Conservation (phyloP, 2,329 filamentous ascomycete species). For the Aspergillus bombycis region DNA sequence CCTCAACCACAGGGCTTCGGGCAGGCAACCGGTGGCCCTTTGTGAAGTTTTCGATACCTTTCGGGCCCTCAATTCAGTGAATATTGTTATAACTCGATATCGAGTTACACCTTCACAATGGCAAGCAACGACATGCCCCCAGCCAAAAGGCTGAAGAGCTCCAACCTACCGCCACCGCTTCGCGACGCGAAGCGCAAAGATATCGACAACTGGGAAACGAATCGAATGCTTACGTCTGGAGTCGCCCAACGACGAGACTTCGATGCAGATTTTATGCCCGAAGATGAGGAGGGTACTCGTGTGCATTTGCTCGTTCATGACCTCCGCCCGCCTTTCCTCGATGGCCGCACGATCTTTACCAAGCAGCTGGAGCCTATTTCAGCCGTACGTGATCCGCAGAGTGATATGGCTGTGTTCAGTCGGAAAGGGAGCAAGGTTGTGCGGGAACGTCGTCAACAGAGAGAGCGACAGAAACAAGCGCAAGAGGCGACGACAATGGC, state of each 20-base stretch:
- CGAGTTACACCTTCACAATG: conserved; percentile 28
- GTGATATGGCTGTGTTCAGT: conserved; percentile 98
- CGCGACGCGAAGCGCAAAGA: conserved; percentile 74
- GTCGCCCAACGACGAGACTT: conserved; percentile 88
- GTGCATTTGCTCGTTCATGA: conserved; percentile 93
- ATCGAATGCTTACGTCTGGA: conserved; percentile 95
- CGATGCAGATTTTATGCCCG: conserved; percentile 77
- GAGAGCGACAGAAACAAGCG: conserved; percentile 90
- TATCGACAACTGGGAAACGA: conserved; percentile 97
- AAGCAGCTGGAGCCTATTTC: conserved; percentile 95
- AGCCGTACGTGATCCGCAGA: conserved; percentile 89
- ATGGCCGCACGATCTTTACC: conserved; percentile 93
- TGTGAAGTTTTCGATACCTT: background rate
- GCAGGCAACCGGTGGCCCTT: conserved; percentile 8
- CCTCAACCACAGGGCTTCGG: conserved; percentile 8
- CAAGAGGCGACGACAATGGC: conserved; percentile 93
- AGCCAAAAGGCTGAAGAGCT: conserved; percentile 44
- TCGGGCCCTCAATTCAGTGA: background rate
- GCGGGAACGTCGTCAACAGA: conserved; percentile 85
- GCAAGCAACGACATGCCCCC: conserved; percentile 40
- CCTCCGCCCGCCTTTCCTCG: conserved; percentile 88
- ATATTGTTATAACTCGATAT: background rate
- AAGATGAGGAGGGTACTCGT: conserved; percentile 83
- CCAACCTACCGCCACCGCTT: conserved; percentile 38
- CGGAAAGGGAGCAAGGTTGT: conserved; percentile 93